Evolutionary conservation across 1,284 basidiomycete species (phyloP), one percentile per base, ranked within the genome.

Genomic region (Puccinia triticina): DNA sequence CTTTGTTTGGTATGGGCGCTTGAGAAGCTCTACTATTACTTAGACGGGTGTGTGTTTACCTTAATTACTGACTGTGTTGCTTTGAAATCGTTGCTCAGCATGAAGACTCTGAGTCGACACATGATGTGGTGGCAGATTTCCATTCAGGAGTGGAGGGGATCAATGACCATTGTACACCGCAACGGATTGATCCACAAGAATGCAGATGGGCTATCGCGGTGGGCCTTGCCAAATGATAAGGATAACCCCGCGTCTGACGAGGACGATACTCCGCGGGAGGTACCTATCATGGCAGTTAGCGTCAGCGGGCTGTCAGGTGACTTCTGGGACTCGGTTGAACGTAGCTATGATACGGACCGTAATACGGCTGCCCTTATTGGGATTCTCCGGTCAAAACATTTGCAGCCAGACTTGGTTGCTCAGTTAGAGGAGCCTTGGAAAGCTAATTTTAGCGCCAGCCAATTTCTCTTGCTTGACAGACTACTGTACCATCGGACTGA

Each of bases 11-110:
- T 67, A 16, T 67, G 64, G 64, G 64, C 64, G 4, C 21, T 67
- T 3, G 40, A 67, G 10, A 67, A 67, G 40, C n/a, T 67, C 2
- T 67, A 67, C n/a, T n/a, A n/a, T n/a, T n/a, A n/a, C n/a, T n/a
- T n/a, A n/a, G n/a, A n/a, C n/a, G n/a, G n/a, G n/a, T 40, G 64
- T 26, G 21, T 21, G 21, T 67, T 67, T 18, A 34, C 37, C 8
- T 32, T 67, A 4, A 67, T 67, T n/a, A 67, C 72, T 1, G 72
- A 74, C 32, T 74, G 72, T 55, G 23, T 21, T 21, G 71, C 71
- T 5, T 14, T 73, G 0, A 73, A 32, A 32, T 69, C 66, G 4
- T 34, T 69, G 8, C 18, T 71, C 1, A 74, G 57, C 46, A 74
- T 57, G 48, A 74, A 74, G 34, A 74, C 72, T 0, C 72, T 50